Evolutionary conservation across 176 grass and related monocot genomes (phyloP).

Genomic region (Alloteropsis semialata): DNA sequence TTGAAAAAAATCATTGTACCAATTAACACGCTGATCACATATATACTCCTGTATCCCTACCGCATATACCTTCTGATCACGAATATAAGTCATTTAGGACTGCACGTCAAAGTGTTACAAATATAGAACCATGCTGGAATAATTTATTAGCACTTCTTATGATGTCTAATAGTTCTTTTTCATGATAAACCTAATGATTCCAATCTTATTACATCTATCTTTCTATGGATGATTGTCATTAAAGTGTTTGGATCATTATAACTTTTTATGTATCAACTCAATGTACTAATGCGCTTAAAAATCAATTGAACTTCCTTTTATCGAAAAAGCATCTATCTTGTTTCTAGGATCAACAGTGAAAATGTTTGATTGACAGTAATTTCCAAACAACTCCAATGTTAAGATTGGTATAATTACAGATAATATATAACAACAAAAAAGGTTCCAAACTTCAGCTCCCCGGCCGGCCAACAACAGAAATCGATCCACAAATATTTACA

Average conservation of each 20-base stretch:
- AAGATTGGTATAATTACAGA: background rate
- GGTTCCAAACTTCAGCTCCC: background rate
- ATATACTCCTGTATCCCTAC: background rate
- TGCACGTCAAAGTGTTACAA: too few relatives aligned
- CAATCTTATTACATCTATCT: too few relatives aligned
- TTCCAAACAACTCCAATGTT: background rate
- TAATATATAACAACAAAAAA: background rate
- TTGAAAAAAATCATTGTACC: too few relatives aligned
- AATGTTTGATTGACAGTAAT: background rate
- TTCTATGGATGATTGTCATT: too few relatives aligned
- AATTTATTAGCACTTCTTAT: background rate
- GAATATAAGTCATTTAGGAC: background rate
- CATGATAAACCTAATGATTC: background rate
- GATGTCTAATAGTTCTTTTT: background rate
- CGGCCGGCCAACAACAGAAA: background rate
- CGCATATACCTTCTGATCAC: background rate
- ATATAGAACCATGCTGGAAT: too few relatives aligned
- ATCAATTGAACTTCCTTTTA: too few relatives aligned
- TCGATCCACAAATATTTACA: slow-evolving; percentile 27
- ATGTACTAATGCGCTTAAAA: too few relatives aligned
- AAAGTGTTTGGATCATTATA: too few relatives aligned
- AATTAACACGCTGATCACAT: too few relatives aligned
- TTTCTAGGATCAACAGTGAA: background rate
- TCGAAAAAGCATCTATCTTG: background rate
- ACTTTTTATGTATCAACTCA: too few relatives aligned